Evolutionary conservation across 768 basidiomycete species (phyloP).

Genomic region (Suillus clintonianus): DNA sequence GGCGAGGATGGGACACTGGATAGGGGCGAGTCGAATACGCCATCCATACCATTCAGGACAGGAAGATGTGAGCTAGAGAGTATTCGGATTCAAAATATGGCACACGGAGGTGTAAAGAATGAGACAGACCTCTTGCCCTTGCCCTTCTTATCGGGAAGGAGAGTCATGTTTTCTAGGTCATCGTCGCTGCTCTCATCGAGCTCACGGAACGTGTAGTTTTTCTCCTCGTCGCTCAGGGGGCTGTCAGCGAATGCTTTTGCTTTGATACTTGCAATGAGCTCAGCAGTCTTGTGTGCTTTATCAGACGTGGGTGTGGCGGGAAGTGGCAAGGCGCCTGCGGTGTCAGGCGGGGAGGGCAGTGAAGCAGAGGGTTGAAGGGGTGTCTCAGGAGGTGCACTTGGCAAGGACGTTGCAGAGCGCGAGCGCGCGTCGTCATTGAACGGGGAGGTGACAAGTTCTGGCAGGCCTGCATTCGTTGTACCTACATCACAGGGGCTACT

Average conservation of each 20-base stretch:
- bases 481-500: slow-evolving; percentile 2
- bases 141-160: slow-evolving; percentile 13
- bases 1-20: slow-evolving; percentile 21
- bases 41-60: background rate
- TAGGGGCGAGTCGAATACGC: slow-evolving; percentile 21
- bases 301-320: slow-evolving; percentile 36
- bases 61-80: slow-evolving; percentile 10
- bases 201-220: slow-evolving; percentile 38
- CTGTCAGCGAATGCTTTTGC: slow-evolving; percentile 56
- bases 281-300: slow-evolving; percentile 47
- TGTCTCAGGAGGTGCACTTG: slow-evolving; percentile 14
- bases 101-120: background rate
- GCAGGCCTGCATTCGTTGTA: background rate
- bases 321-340: slow-evolving; percentile 18
- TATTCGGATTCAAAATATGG: background rate
- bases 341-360: slow-evolving; percentile 26
- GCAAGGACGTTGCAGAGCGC: slow-evolving; percentile 7
- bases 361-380: slow-evolving; percentile 12
- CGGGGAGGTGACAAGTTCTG: background rate
- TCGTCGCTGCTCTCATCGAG: slow-evolving; percentile 58
- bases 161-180: slow-evolving; percentile 26
- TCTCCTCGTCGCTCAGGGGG: slow-evolving; percentile 46
- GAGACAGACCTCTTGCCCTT: slow-evolving; percentile 12
- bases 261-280: slow-evolving; percentile 66
- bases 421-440: slow-evolving; percentile 11